phyloP scores from a whole-genome alignment of 768 basidiomycete genomes.

The Tubosaeta sp. region DNA sequence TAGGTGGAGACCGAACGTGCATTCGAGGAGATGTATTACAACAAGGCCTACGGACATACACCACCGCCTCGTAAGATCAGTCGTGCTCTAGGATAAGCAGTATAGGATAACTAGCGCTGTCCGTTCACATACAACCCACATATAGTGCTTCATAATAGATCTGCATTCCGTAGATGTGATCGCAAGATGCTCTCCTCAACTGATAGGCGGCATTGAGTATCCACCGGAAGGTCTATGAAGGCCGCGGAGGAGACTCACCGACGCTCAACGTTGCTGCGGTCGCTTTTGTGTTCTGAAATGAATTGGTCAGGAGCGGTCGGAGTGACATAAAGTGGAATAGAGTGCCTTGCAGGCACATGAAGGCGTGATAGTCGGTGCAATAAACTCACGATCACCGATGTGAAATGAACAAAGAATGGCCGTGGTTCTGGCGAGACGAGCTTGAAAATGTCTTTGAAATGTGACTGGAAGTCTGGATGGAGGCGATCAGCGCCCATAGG shows the following conservation, averaged over 20 bases:
- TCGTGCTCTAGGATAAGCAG: not conserved
- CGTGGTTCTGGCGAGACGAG: slow-evolving; percentile 59
- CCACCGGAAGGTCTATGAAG: not conserved
- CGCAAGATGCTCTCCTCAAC: slow-evolving; percentile 74
- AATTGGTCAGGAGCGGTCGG: slow-evolving; percentile 5
- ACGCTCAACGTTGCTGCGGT: slow-evolving; percentile 68
- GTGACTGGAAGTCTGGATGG: slow-evolving; percentile 66
- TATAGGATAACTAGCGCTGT: not conserved
- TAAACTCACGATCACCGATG: slow-evolving; percentile 68
- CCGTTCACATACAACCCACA: not conserved
- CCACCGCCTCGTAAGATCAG: not conserved
- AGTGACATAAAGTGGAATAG: not conserved
- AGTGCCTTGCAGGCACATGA: slow-evolving; percentile 6
- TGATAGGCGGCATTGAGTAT: slow-evolving; percentile 17
- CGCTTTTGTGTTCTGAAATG: slow-evolving; percentile 61
- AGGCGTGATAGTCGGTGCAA: not conserved
- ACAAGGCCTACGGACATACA: not conserved
- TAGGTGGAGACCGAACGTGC: no score
- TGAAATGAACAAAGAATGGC: slow-evolving; percentile 68
- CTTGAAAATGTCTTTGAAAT: slow-evolving; percentile 72
- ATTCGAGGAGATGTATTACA: not conserved
- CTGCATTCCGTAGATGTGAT: slow-evolving; percentile 63
- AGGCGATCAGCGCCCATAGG: slow-evolving; percentile 7
- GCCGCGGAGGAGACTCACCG: slow-evolving; percentile 39
- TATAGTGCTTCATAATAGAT: slow-evolving; percentile 49